A percentile compares a stretch with the other conserved stretches of the same genome.
These are phyloP conservation scores for Fusarium pseudonygamai DNA, from an alignment of 2,329 filamentous ascomycete species.

Conservation along the genomic window DNA sequence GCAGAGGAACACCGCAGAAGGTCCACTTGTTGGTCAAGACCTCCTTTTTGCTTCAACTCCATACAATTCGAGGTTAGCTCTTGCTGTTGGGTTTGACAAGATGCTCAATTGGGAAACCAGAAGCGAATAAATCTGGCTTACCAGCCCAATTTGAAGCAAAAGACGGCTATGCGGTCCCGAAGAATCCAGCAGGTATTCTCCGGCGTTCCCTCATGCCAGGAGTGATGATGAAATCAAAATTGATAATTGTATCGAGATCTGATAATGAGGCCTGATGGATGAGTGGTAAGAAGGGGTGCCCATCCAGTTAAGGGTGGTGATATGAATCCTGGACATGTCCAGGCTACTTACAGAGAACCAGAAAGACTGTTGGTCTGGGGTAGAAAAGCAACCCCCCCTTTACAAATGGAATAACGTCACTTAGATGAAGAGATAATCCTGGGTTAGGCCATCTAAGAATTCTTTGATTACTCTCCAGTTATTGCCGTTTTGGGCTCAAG, in stretches of 20 bases:
- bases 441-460: too few species aligned
- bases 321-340: background rate
- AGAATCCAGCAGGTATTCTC: conserved; percentile 2
- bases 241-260: background rate
- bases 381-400: background rate
- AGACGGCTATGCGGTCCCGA: conserved; percentile 14
- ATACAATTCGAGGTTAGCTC: conserved; percentile 15
- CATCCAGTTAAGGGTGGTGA: background rate
- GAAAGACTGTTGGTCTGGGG: background rate
- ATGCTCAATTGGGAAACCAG: conserved; percentile 50
- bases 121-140: conserved; percentile 53
- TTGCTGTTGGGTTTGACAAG: conserved; percentile 35
- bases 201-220: background rate
- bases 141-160: conserved; percentile 27
- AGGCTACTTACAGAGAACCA: background rate
- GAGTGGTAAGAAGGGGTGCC: background rate
- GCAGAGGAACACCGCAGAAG: conserved; percentile 31
- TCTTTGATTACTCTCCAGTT: background rate
- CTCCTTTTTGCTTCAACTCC: conserved; percentile 17
- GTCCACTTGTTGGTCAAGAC: conserved; percentile 10
- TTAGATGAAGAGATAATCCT: background rate
- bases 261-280: background rate
- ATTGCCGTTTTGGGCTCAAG: background rate
- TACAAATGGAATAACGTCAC: background rate
- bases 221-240: background rate